These are phyloP conservation scores for Sporopachydermia lactativora DNA, from an alignment of 805 yeast species.

Conservation along the genomic window DNA sequence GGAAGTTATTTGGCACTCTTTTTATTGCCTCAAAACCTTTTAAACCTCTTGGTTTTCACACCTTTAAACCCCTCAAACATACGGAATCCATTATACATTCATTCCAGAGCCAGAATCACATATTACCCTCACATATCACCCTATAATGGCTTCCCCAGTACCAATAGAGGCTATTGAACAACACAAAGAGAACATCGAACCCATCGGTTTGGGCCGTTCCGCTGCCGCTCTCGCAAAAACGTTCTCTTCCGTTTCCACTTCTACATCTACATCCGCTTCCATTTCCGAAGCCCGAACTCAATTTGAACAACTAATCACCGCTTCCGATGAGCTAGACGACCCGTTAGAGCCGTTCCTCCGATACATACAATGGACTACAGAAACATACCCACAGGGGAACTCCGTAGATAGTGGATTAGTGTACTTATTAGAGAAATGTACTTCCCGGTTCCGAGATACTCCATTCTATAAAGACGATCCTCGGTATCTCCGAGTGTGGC, in stretches of 20 bases:
- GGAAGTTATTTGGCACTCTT: too few relatives aligned
- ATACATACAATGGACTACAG: conserved; percentile 60
- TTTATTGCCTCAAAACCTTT: too few relatives aligned
- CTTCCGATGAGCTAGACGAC: conserved; percentile 58
- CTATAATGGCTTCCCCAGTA: conserved; percentile 15
- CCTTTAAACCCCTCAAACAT: too few relatives aligned
- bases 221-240: conserved; percentile 39
- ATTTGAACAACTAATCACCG: conserved; percentile 36
- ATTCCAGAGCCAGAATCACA: neutral
- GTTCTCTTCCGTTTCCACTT: conserved; percentile 16
- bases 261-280: conserved; percentile 16
- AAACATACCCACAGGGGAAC: conserved; percentile 46
- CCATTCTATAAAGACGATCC: conserved; percentile 69
- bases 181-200: conserved; percentile 68
- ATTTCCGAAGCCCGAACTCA: conserved; percentile 23
- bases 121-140: neutral
- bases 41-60: too few relatives aligned
- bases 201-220: conserved; percentile 54
- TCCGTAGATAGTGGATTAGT: conserved; percentile 52
- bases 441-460: conserved; percentile 50
- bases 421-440: conserved; percentile 52
- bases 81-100: too few relatives aligned
- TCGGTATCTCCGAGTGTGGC: conserved; percentile 69
- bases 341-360: conserved; percentile 68
- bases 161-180: conserved; percentile 36